Evolutionary conservation across 2,329 filamentous ascomycete genomes (phyloP).

Genomic region (Xylaria arbuscula): DNA sequence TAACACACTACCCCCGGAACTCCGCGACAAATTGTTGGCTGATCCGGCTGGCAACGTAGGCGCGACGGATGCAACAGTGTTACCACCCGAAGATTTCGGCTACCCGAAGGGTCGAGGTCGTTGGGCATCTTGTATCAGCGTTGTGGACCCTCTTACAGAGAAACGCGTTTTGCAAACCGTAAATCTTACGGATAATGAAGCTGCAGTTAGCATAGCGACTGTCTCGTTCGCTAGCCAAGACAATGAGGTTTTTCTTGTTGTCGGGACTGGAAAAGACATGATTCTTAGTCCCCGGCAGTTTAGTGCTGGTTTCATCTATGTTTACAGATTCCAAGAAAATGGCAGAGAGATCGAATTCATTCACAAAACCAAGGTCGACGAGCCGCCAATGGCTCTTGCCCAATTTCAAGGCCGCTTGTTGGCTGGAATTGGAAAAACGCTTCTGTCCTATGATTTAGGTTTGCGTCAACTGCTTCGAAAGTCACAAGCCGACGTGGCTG

Average conservation of each 20-base stretch:
- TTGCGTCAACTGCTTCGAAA: constrained; percentile 94
- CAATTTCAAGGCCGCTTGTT: constrained; percentile 91
- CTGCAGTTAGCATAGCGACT: constrained; percentile 84
- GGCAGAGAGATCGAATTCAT: constrained; percentile 93
- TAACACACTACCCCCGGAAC: constrained; percentile 85
- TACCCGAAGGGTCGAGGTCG: constrained; percentile 84
- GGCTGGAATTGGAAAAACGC: constrained; percentile 82
- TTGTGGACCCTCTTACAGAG: constrained; percentile 83
- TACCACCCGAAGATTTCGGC: constrained; percentile 86
- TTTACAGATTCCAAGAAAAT: constrained; percentile 88
- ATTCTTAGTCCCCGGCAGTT: constrained; percentile 79
- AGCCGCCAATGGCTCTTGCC: constrained; percentile 89
- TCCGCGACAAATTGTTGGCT: constrained; percentile 77
- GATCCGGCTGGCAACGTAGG: constrained; percentile 80
- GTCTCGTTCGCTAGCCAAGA: constrained; percentile 91
- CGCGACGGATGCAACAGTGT: constrained; percentile 70
- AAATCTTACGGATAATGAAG: constrained; percentile 89
- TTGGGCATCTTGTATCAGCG: constrained; percentile 95
- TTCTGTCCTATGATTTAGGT: constrained; percentile 92
- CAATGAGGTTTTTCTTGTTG: constrained; percentile 88
- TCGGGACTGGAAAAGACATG: constrained; percentile 94
- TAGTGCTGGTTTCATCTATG: constrained; percentile 85
- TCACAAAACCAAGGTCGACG: constrained; percentile 93
- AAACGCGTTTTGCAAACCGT: constrained; percentile 81
- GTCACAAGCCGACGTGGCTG: constrained; percentile 80